Evolutionary conservation across 805 yeast species (phyloP).

Genomic region (Wilhelminamyces savonicus): DNA sequence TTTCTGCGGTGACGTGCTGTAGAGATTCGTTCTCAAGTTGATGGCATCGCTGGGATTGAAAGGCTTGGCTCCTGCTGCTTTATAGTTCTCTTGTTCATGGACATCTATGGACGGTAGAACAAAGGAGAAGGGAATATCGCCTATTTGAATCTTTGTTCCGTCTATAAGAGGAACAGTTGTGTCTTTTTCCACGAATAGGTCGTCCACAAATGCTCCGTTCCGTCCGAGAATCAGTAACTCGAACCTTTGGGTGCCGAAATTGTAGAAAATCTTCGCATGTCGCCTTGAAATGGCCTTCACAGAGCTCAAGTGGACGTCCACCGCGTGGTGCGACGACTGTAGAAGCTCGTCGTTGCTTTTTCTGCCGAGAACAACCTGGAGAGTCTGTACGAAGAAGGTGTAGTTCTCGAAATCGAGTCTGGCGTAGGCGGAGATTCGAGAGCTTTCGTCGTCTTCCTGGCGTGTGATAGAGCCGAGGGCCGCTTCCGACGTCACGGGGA

Average conservation of each 20-base stretch:
- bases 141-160: constrained; percentile 83
- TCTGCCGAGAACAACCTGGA: constrained; percentile 91
- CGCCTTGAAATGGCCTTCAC: constrained; percentile 90
- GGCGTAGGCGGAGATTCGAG: constrained; percentile 55
- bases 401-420: constrained; percentile 85
- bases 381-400: constrained; percentile 93
- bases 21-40: constrained; percentile 46
- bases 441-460: constrained; percentile 8
- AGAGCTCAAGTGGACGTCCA: constrained; percentile 89
- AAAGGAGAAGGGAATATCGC: constrained; percentile 84
- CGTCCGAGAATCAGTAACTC: constrained; percentile 89
- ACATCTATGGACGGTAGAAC: constrained; percentile 69
- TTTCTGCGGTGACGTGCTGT: constrained; percentile 12
- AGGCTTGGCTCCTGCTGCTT: constrained; percentile 21
- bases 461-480: constrained; percentile 2
- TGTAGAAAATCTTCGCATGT: constrained; percentile 94
- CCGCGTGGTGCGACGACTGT: constrained; percentile 66
- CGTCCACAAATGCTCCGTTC: constrained; percentile 96
- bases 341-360: constrained; percentile 46
- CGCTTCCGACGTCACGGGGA: constrained; percentile 14
- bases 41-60: constrained; percentile 61
- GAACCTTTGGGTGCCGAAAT: constrained; percentile 92
- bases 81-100: constrained; percentile 13
- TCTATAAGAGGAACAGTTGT: constrained; percentile 83
- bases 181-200: constrained; percentile 81